Evolutionary conservation across 106 monocot genomes (phyloP).

Genomic region (Amphibolis antarctica): DNA sequence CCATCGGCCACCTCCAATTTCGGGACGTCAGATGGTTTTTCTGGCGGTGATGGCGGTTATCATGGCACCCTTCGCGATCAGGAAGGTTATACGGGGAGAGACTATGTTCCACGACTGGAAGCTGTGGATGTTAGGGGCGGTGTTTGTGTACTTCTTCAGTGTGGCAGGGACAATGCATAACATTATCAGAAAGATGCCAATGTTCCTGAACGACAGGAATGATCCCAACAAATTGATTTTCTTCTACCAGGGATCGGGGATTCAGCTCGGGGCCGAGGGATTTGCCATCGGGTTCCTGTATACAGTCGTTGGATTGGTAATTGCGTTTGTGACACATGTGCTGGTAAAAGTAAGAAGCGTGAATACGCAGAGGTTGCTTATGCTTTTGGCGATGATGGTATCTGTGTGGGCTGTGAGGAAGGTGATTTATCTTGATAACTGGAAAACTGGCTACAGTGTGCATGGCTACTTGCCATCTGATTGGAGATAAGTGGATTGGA

Average conservation of each 20-base stretch:
- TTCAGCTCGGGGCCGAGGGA: constrained; percentile 93
- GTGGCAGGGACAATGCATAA: constrained; percentile 87
- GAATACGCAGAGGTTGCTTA: constrained; percentile 41
- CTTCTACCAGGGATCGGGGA: constrained; percentile 90
- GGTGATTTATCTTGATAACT: constrained; percentile 85
- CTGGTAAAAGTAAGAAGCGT: constrained; percentile 43
- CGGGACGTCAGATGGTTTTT: constrained; percentile 39
- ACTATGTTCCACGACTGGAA: constrained; percentile 61
- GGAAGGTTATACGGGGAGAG: constrained; percentile 44
- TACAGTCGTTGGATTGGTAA: constrained; percentile 67
- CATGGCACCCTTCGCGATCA: constrained; percentile 48
- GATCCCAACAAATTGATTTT: constrained; percentile 57
- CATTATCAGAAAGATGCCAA: constrained; percentile 74
- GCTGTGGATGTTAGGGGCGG: constrained; percentile 66
- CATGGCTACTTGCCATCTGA: constrained; percentile 77
- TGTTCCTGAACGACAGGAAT: constrained; percentile 47
- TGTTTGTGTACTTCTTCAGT: constrained; percentile 93
- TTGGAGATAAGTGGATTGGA: too few relatives aligned
- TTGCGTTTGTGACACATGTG: constrained; percentile 60
- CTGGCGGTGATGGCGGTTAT: constrained; percentile 27
- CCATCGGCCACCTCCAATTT: constrained; percentile 59
- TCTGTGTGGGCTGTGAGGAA: constrained; percentile 81
- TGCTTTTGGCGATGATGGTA: constrained; percentile 58
- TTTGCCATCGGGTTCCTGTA: constrained; percentile 81
- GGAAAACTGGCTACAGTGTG: constrained; percentile 97